Conservation (phyloP, 2,329 filamentous ascomycete genomes). For the Aspergillus unguis region DNA sequence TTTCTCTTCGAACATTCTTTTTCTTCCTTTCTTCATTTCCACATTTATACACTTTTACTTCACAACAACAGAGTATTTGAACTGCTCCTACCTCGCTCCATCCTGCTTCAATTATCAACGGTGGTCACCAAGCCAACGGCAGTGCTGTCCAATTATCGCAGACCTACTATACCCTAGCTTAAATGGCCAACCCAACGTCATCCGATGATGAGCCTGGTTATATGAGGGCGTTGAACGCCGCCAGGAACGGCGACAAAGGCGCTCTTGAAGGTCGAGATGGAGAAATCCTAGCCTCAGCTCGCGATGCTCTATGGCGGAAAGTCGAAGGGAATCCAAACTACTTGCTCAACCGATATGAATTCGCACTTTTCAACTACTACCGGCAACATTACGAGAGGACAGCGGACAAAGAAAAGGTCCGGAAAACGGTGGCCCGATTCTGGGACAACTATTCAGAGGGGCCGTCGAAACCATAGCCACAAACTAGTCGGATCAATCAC, state of each 20-base stretch:
- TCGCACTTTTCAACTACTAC: constrained; percentile 83
- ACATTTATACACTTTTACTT: constrained; percentile 6
- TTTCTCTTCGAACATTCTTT: constrained; percentile 15
- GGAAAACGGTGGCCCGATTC: constrained; percentile 54
- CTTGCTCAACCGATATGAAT: constrained; percentile 72
- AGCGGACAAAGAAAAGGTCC: constrained; percentile 34
- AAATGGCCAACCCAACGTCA: constrained; percentile 37
- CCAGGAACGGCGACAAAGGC: constrained; percentile 68
- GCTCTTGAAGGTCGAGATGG: constrained; percentile 60
- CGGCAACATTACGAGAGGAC: constrained; percentile 61
- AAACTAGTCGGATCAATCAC: constrained; percentile 16
- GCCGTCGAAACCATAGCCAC: constrained; percentile 22
- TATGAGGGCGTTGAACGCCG: constrained; percentile 69
- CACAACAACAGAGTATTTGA: constrained; percentile 6
- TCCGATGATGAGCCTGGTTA: constrained; percentile 46
- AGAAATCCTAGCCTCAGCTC: constrained; percentile 62
- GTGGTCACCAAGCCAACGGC: background rate
- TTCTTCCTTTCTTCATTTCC: constrained; percentile 11
- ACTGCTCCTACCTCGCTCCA: background rate
- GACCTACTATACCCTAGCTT: constrained; percentile 7
- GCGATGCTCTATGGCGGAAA: constrained; percentile 64
- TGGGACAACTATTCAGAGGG: constrained; percentile 47
- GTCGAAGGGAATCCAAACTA: constrained; percentile 66
- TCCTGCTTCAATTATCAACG: background rate
- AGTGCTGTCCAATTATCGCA: constrained; percentile 1